Evolutionary conservation across 331 rosid genomes (phyloP), one percentile per base, ranked within the genome.

Genomic region (Dryas integrifolia): DNA sequence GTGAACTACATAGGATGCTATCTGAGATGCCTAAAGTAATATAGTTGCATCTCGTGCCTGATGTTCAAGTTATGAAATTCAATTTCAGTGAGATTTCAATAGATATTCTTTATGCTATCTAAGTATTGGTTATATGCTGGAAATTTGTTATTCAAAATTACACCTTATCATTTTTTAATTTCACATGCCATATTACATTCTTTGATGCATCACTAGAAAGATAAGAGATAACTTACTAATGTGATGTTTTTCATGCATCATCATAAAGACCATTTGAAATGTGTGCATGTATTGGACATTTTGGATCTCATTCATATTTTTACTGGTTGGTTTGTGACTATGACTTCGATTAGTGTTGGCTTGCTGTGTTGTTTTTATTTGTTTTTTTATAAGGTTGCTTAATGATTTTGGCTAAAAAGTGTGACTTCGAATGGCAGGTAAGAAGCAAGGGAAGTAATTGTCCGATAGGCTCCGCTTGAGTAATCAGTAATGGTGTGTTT

Each of bases 31-130:
- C 92, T 63, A 96, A 95, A 85, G 98, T 95, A 58, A 81, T 92
- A 38, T 97, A 91, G 69, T 73, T 91, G 76, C 97, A 86, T 74
- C 97, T 96, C 67, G 98, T 95, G 62, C 97, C 97, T 51, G 98
- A 95, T 85, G 98, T 96, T 79, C 82, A 85, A 40, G 84, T 95
- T 62, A 73, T 95, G 85, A 49, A 0, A 56, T 95, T 95, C 83
- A 95, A 95, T 90, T 91, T 95, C 59, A 73, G 72, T 50, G 97
- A 96, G 16, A 81, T 95, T 75, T 91, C 98, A 50, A 85, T 95
- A 72, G 98, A 95, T 84, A 96, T 91, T 80, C 90, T 95, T 8
- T 95, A 95, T 89, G 18, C 18, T 18, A 18, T 18, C 18, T 18
- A 18, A 18, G 18, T 18, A 0, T 18, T 18, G 18, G 18, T 18